phyloP scores from a whole-genome alignment of 2,329 filamentous ascomycete genomes.

The Trichoderma polysporum region DNA sequence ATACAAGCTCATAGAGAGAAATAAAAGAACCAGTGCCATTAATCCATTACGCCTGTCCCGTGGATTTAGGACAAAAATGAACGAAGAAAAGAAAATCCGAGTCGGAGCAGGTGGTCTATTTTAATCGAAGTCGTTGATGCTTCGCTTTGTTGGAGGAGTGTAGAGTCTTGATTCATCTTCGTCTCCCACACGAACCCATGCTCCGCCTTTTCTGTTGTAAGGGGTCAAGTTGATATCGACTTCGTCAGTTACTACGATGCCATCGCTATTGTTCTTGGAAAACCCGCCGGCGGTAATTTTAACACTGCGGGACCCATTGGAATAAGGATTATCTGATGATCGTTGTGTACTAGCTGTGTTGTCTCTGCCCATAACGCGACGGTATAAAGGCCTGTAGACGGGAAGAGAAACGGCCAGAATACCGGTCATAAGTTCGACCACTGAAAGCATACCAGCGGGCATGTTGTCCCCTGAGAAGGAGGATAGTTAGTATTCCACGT shows the following conservation, averaged over 20 bases:
- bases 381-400: background rate
- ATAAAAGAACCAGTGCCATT: background rate
- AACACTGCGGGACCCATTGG: background rate
- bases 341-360: background rate
- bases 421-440: conserved; percentile 23
- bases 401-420: conserved; percentile 15
- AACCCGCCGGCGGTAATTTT: conserved; percentile 5
- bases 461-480: conserved; percentile 5
- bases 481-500: background rate
- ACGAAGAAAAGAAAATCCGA: background rate
- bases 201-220: background rate
- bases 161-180: background rate
- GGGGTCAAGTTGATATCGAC: background rate
- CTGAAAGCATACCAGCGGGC: conserved; percentile 2
- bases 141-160: background rate
- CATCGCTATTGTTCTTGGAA: background rate
- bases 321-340: background rate
- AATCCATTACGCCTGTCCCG: background rate
- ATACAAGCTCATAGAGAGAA: background rate
- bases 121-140: background rate
- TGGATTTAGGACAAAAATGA: background rate
- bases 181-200: background rate
- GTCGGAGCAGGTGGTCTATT: background rate
- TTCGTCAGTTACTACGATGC: conserved; percentile 1
- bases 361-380: background rate